Evolutionary conservation across 495 filamentous ascomycete genomes (phyloP), one percentile per base, ranked within the genome.

Genomic region (Amniculicola lignicola): DNA sequence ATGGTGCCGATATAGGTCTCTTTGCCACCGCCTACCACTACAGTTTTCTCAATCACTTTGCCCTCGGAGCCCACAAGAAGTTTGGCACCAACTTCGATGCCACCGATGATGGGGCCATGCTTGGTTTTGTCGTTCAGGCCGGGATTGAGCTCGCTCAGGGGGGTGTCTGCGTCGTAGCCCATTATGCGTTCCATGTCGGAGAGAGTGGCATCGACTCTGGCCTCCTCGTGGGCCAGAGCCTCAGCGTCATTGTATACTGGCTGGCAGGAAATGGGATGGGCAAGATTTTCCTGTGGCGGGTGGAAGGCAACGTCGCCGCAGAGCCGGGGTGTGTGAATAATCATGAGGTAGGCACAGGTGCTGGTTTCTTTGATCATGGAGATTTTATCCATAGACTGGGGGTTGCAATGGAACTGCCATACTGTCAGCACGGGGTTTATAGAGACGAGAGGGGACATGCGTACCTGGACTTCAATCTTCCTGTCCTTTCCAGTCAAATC

Each of bases 341-440:
- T 82, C 89, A 98, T 95, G 36, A 96, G 73, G 60, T 98, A 98
- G 19, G 88, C 85, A 72, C 93, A 98, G 7, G 90, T 96, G 7
- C 85, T 85, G 3, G 95, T 78, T 67, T 98, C 93, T 66, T 98
- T 98, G 73, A 98, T 94, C 80, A 87, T 90, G 39, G 84, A 87
- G 58, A 97, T 96, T 6, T 86, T 84, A 69, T 96, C 92, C 16
- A 79, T 74, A 4, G 78, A 82, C 57, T 88, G 83, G 1, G 91
- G 88, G 61, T 88, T 83, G 74, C 93, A 98, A 71, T 98, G 93
- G 68, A 91, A 98, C 74, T 90, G 72, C 5, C 16, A 40, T 18
- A 15, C 35, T 37, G 22, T 64, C 18, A 61, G 48, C 33, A 23
- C 14, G 27, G 10, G 44, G 18, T 24, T 25, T 24, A 19, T 22